A percentile compares a stretch with the other conserved stretches of the same genome.
These are phyloP conservation scores for Ascochyta rabiei DNA, from an alignment of 2,329 filamentous ascomycete species.

Conservation along the genomic window DNA sequence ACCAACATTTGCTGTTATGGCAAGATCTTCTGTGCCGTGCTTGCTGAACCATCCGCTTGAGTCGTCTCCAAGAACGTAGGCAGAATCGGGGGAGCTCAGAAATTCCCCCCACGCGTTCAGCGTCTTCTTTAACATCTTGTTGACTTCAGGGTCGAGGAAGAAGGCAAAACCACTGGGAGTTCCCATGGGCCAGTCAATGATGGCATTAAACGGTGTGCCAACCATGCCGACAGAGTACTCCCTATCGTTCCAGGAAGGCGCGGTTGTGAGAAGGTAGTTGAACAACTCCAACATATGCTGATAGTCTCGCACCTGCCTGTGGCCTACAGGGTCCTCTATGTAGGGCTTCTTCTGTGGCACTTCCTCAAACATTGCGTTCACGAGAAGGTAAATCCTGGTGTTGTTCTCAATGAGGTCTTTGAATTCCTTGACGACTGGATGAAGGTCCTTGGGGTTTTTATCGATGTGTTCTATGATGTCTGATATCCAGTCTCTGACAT, in stretches of 20 bases:
- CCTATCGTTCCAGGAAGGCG: conserved; percentile 51
- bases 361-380: conserved; percentile 71
- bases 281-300: conserved; percentile 69
- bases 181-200: conserved; percentile 65
- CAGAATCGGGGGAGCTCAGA: conserved; percentile 40
- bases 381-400: conserved; percentile 69
- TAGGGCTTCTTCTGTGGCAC: conserved; percentile 67
- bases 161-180: conserved; percentile 60
- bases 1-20: conserved; percentile 25
- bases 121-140: conserved; percentile 58
- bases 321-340: conserved; percentile 64
- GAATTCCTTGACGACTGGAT: conserved; percentile 69
- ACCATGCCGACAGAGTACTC: conserved; percentile 52
- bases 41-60: conserved; percentile 51
- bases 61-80: conserved; percentile 46
- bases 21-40: conserved; percentile 45
- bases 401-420: conserved; percentile 68
- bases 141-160: conserved; percentile 61
- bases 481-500: conserved; percentile 68
- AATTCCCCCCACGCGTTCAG: conserved; percentile 57
- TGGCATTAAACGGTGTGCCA: conserved; percentile 62
- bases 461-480: conserved; percentile 63
- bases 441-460: conserved; percentile 56
- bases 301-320: conserved; percentile 68
- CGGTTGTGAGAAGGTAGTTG: conserved; percentile 59